Percentiles rank a stretch among this genome's conserved stretches.
phyloP scores from a whole-genome alignment of 441 rosid species.

The Breynia disticha region DNA sequence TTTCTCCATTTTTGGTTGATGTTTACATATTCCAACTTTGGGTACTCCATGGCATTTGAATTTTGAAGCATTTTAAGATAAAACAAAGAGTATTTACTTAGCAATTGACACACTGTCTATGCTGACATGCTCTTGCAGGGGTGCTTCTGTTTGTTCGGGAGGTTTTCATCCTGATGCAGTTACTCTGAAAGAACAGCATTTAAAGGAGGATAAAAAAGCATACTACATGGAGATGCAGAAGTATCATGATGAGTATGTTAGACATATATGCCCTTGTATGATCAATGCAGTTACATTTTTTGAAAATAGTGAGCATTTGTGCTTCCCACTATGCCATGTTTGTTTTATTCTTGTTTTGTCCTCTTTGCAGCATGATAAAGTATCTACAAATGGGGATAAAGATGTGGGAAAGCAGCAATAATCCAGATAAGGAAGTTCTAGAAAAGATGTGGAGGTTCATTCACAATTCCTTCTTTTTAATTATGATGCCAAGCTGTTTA shows the following conservation, averaged over 20 bases:
- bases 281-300: neutral
- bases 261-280: conserved; percentile 2
- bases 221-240: conserved; percentile 55
- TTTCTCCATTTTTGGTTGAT: too few relatives aligned
- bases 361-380: conserved; percentile 56
- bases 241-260: conserved; percentile 75
- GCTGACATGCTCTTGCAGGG: conserved; percentile 53
- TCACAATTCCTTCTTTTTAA: neutral
- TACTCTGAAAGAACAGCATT: conserved; percentile 34
- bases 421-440: conserved; percentile 53
- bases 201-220: conserved; percentile 43
- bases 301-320: conserved; percentile 5
- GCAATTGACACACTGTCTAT: conserved; percentile 15
- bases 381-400: conserved; percentile 65
- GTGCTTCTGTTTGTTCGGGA: conserved; percentile 61
- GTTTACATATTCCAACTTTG: too few relatives aligned
- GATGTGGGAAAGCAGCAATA: conserved; percentile 62
- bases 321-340: conserved; percentile 7
- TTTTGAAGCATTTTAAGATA: neutral
- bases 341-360: conserved; percentile 13
- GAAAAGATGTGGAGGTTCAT: conserved; percentile 60
- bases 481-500: neutral
- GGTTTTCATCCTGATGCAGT: conserved; percentile 78
- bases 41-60: neutral
- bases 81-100: conserved; percentile 1